Evolutionary conservation across 1,139 yeast genomes (phyloP).

Genomic region (Taiozyma onychis): DNA sequence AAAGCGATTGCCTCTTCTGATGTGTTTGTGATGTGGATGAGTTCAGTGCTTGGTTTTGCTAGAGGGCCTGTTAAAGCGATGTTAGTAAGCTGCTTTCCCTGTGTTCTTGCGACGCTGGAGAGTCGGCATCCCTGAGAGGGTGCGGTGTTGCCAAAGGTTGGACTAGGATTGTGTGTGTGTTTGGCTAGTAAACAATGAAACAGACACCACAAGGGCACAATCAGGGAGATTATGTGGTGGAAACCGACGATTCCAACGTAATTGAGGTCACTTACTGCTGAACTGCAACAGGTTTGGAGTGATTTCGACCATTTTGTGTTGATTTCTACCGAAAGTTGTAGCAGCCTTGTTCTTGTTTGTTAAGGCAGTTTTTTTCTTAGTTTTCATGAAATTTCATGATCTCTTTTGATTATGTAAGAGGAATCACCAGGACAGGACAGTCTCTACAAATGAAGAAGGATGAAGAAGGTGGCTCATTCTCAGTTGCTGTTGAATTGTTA

Average conservation of each 20-base stretch:
- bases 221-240: not conserved
- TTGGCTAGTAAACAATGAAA: not conserved
- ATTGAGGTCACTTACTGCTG: not conserved
- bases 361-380: not conserved
- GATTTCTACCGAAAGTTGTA: not conserved
- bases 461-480: no score
- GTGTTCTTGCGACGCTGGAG: not conserved
- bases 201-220: not conserved
- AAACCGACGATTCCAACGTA: not conserved
- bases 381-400: not conserved
- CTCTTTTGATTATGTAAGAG: not conserved
- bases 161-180: not conserved
- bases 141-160: not conserved
- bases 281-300: not conserved
- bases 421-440: no score
- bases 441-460: no score
- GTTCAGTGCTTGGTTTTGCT: slow-evolving; percentile 65
- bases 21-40: slow-evolving; percentile 63
- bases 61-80: slow-evolving; percentile 42
- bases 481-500: no score
- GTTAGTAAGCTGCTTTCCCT: slow-evolving; percentile 8
- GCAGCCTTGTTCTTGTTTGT: not conserved
- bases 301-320: not conserved
- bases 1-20: slow-evolving; percentile 63
- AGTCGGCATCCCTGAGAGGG: not conserved